Percentiles rank a stretch among this genome's conserved stretches.
These are phyloP conservation scores for Tolypocladium guangdongense DNA, from an alignment of 2,329 filamentous ascomycete species.

Conservation along the genomic window DNA sequence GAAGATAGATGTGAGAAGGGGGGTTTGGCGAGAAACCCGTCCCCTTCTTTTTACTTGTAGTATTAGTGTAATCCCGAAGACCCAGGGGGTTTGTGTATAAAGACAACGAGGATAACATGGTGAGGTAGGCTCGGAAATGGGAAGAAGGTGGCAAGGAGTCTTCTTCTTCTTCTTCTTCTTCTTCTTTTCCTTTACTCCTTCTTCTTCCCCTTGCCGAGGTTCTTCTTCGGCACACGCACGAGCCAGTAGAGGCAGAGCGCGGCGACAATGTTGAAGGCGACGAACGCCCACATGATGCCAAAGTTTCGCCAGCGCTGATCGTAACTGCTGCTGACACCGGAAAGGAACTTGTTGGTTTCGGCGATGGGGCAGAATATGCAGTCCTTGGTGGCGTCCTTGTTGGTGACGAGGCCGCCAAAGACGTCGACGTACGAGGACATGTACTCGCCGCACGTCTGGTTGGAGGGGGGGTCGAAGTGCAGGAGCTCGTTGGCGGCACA, in stretches of 20 bases:
- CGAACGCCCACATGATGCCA: constrained; percentile 49
- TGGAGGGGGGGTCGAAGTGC: constrained; percentile 48
- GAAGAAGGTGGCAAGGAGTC: neutral
- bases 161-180: constrained; percentile 17
- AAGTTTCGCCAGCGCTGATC: constrained; percentile 57
- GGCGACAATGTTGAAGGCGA: constrained; percentile 45
- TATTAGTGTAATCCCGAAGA: neutral
- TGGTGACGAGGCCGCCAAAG: constrained; percentile 42
- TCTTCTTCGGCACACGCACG: constrained; percentile 37
- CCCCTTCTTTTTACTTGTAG: neutral
- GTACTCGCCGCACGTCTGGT: constrained; percentile 51
- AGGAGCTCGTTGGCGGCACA: constrained; percentile 64
- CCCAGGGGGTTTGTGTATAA: neutral
- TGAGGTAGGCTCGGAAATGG: neutral
- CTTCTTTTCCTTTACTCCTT: constrained; percentile 14
- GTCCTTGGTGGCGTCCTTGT: constrained; percentile 30
- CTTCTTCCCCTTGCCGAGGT: constrained; percentile 22
- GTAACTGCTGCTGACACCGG: constrained; percentile 39
- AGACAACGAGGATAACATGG: neutral
- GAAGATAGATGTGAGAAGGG: neutral
- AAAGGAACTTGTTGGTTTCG: constrained; percentile 41
- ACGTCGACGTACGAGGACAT: constrained; percentile 35
- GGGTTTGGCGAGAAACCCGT: neutral
- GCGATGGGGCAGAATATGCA: constrained; percentile 47
- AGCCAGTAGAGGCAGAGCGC: constrained; percentile 47